Percentiles rank a stretch among this genome's conserved stretches.
These are phyloP conservation scores for Paraphaeosphaeria minitans DNA, from an alignment of 2,329 filamentous ascomycete species.

Conservation along the genomic window DNA sequence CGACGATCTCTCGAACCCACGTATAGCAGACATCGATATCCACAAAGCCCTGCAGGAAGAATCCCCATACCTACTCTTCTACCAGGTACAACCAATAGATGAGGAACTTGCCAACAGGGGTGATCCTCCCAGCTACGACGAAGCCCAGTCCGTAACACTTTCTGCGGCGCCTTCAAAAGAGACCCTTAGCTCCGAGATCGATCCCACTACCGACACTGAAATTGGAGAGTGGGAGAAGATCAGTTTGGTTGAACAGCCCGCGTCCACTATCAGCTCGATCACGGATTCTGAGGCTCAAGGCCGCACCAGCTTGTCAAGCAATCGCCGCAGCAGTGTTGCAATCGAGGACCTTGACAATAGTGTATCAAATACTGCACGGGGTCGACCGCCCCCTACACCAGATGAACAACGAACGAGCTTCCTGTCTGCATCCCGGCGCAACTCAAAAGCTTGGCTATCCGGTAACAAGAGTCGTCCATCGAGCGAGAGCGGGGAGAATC, in stretches of 20 bases:
- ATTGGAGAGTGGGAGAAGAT: slow-evolving; percentile 33
- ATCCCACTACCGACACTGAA: slow-evolving; percentile 24
- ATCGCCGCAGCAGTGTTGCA: slow-evolving; percentile 47
- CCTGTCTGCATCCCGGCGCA: slow-evolving; percentile 39
- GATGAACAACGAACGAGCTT: slow-evolving; percentile 48
- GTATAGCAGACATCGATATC: slow-evolving; percentile 79
- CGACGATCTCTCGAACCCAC: slow-evolving; percentile 78
- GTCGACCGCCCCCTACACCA: slow-evolving; percentile 50
- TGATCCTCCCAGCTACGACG: slow-evolving; percentile 50
- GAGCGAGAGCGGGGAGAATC: slow-evolving; percentile 48
- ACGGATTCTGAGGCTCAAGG: slow-evolving; percentile 32
- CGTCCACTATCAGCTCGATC: slow-evolving; percentile 18
- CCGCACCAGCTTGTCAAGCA: slow-evolving; percentile 45
- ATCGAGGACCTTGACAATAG: slow-evolving; percentile 47
- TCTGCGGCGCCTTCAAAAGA: slow-evolving; percentile 35
- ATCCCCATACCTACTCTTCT: slow-evolving; percentile 93
- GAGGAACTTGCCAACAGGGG: slow-evolving; percentile 60
- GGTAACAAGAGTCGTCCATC: slow-evolving; percentile 49
- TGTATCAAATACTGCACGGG: slow-evolving; percentile 33
- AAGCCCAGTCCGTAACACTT: slow-evolving; percentile 29
- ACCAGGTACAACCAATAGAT: slow-evolving; percentile 87
- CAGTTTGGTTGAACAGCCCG: slow-evolving; percentile 17
- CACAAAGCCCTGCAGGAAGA: slow-evolving; percentile 79
- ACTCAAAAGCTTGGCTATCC: slow-evolving; percentile 37
- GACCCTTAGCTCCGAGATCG: slow-evolving; percentile 28